Conservation (phyloP, 306 rosid genomes). For the Glycyrrhiza uralensis region DNA sequence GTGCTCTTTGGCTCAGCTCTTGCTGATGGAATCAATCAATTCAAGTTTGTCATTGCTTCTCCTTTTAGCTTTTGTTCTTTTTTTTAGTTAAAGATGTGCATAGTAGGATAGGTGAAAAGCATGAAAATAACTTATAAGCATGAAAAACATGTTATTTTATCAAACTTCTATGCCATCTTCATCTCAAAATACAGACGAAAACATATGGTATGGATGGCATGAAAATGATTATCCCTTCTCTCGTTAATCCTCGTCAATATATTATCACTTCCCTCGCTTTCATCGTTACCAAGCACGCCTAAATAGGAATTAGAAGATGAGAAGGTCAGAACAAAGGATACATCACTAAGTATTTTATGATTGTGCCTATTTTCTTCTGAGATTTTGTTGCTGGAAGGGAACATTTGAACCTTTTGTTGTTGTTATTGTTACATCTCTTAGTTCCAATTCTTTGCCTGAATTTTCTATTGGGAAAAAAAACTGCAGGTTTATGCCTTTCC, state of each 20-base stretch:
- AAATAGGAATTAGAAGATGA: background rate
- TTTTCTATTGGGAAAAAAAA: background rate
- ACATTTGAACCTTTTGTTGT: background rate
- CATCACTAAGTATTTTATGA: background rate
- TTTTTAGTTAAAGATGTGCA: background rate
- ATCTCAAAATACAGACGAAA: background rate
- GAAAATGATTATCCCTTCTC: background rate
- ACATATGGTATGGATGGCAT: background rate
- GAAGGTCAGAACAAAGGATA: background rate
- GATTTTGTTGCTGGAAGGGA: background rate
- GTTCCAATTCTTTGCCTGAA: background rate
- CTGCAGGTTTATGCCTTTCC: conserved; percentile 88
- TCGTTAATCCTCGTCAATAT: background rate
- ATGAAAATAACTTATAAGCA: background rate
- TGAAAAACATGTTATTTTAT: background rate
- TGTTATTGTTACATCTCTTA: background rate
- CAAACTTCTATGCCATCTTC: background rate
- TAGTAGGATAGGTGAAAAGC: background rate
- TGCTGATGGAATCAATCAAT: conserved; percentile 67
- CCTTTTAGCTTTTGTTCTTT: background rate
- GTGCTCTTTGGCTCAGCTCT: conserved; percentile 79
- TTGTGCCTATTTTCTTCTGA: background rate
- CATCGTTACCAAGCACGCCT: conserved; percentile 4
- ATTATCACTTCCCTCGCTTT: background rate
- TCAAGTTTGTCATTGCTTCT: conserved; percentile 58